Evolutionary conservation across 345 rosid genomes (phyloP), one percentile per base, ranked within the genome.

Genomic region (Alliaria petiolata): DNA sequence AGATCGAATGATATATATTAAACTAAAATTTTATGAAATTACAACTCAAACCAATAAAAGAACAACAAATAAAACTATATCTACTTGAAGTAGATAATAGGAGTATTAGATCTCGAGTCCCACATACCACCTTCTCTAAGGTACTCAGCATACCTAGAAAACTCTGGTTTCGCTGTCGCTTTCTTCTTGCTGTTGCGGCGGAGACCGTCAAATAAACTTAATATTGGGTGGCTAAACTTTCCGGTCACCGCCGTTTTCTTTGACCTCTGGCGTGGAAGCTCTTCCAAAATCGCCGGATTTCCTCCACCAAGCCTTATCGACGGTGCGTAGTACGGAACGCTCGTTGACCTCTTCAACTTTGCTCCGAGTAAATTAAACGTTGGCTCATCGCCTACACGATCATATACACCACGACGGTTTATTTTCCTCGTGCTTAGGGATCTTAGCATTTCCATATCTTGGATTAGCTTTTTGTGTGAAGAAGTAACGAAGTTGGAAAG

Each of bases 11-110:
- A 39, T 44, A 44, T 40, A 40, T 16, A 44, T 15, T 8, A 16
- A 44, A 15, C 6, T 15, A 36, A 47, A 44, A 10, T 1, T 12
- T 28, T 7, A 26, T 43, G 47, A 43, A 52, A 52, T 15, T 54
- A 50, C n/a, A 50, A 12, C 16, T 28, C 35, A 53, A 30, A 30
- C 20, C 38, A 53, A 53, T 30, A 53, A 30, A 50, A 53, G 7
- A 28, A 25, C 40, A 10, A 36, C 12, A 43, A 46, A 17, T 19
- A 15, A 30, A 33, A 7, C 61, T 8, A 22, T 3, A 47, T 42
- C 79, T 64, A 84, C 49, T 78, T 81, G 43, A 61, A 83, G 36
- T 83, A 57, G 0, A 86, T 71, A 2, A 82, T 81, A 19, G 91
- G 87, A 75, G 44, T 28, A 59, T 80, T 82, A 8, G 84, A 71